phyloP scores from a whole-genome alignment of 2,329 filamentous ascomycete genomes.

The Penicillium sp. region DNA sequence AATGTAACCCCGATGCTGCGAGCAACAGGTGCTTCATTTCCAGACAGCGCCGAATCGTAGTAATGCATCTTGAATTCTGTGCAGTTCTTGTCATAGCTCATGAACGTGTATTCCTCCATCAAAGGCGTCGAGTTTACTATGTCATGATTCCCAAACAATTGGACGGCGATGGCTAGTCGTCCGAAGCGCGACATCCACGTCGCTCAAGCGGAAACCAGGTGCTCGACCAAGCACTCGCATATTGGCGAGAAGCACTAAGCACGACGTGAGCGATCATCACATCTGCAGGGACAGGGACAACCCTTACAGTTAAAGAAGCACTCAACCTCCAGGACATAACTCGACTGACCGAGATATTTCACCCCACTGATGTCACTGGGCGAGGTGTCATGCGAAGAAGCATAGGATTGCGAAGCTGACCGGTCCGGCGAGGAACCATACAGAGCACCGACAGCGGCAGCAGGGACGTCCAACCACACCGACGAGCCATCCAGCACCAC shows the following conservation, averaged over 20 bases:
- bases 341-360: constrained; percentile 1
- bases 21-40: no score
- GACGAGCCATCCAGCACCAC: constrained; percentile 31
- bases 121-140: no score
- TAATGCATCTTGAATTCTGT: no score
- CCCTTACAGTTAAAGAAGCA: constrained; percentile 29
- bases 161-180: constrained; percentile 19
- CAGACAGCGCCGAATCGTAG: no score
- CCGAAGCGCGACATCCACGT: constrained; percentile 34
- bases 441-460: constrained; percentile 10
- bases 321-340: constrained; percentile 26
- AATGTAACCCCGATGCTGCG: no score
- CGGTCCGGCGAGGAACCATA: constrained; percentile 12
- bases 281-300: not conserved
- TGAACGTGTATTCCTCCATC: no score
- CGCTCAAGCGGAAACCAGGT: constrained; percentile 33
- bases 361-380: constrained; percentile 1
- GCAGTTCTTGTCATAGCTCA: no score
- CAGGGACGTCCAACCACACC: constrained; percentile 27
- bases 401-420: constrained; percentile 13
- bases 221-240: constrained; percentile 35
- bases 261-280: not conserved
- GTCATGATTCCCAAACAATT: no score
- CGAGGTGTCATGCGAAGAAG: constrained; percentile 5
- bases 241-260: constrained; percentile 25